Base-by-base conservation (phyloP, 257 asterid genomes). In the Fraxinus cuspidata region DNA sequence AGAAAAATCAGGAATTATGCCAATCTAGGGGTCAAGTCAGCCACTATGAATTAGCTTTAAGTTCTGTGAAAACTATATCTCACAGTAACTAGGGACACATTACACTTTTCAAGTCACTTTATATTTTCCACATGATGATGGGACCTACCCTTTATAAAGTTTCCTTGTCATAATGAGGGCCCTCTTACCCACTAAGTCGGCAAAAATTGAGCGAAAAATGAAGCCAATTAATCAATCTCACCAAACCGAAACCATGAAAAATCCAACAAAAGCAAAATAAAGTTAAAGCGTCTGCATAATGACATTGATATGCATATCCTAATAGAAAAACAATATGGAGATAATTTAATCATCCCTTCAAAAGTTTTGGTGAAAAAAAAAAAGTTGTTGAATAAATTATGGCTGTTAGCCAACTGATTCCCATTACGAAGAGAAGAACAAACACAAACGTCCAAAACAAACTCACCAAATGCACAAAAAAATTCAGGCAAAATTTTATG, bases 181-280 rank as follows among this genome's bases (percentile, higher is more conserved):
- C 90, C 89, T 70, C 83, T 70, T 76, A 31, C 73, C 77, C 87
- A 82, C 82, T 69, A 84, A 71, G 74, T 84, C 87, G 82, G 80
- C 71, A 74, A 78, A 72, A 77, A 37, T 5, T 31, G 7, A 73
- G 56, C 40, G 67, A 37, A 77, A 84, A 72, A 49, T 31, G 76
- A 73, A n/a, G 63, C 79, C 79, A 81, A 67, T 74, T 84, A 87
- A 87, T 80, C 80, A 84, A 85, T 83, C 81, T 63, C 78, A 78
- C 86, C 84, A 19, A 85, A 81, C 85, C 53, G 73, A 38, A 77
- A 74, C 83, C 80, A 77, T 35, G 82, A 69, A 63, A 49, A 79
- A 74, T 63, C 32, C 77, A 76, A 25, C 35, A 79, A 79, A 76
- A 76, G 76, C 72, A 78, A 40, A 67, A 69, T 73, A 64, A 70